Evolutionary conservation across 331 rosid genomes (phyloP), one percentile per base, ranked within the genome.

Genomic region (Saraca asoca): DNA sequence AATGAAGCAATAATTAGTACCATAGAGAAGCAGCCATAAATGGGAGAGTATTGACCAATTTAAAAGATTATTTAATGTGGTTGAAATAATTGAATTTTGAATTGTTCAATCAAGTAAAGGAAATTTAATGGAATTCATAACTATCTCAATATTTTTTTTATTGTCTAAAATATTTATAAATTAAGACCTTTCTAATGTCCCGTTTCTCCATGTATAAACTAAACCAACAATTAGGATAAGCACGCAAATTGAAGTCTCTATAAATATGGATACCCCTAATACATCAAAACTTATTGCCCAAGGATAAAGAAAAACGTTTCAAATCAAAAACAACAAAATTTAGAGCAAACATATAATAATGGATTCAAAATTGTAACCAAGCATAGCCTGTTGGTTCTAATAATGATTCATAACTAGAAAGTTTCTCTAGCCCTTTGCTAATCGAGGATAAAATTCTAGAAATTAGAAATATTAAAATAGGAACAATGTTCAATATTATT

Each of bases 111-210:
- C n/a, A n/a, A n/a, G n/a, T n/a, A n/a, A n/a, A n/a, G n/a, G n/a
- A n/a, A 64, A 54, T 12, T 58, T 12, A 0, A 41, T 2, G 56
- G 15, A 48, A 12, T 15, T 55, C 50, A 12, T 16, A n/a, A 49
- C 11, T 33, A 31, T 56, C 34, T 66, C 37, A 48, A 46, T 31
- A 44, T 37, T 54, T 44, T 54, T 11, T 38, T 58, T 44, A 49
- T 29, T 54, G 59, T 41, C 43, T 29, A n/a, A 48, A 62, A 53
- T 16, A 37, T 14, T 64, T 54, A 65, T 69, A 57, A 65, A 53
- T 45, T 16, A 55, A 35, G 54, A 24, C 33, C 42, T 44, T 54
- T 57, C 52, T 19, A 18, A 17, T 62, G 34, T 51, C 19, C 66
- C 44, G n/a, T n/a, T n/a, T n/a, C n/a, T n/a, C n/a, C n/a, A n/a